Evolutionary conservation across 2,329 filamentous ascomycete genomes (phyloP).

Genomic region (Aureobasidium namibiae): DNA sequence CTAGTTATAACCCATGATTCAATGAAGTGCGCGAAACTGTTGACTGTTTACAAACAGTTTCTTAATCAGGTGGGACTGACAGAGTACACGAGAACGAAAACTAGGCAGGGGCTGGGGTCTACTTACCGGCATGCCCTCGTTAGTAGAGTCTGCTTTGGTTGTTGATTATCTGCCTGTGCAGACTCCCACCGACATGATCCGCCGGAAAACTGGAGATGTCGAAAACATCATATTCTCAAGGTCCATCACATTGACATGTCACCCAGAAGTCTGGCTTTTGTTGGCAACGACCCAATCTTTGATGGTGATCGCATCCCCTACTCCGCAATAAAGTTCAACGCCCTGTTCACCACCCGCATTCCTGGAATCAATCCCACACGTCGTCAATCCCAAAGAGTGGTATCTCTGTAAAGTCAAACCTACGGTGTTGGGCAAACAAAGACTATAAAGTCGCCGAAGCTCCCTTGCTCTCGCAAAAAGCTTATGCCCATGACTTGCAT

Average conservation of each 20-base stretch:
- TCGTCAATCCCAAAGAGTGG: background rate
- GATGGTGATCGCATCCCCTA: background rate
- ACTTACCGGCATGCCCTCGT: background rate
- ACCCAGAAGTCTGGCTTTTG: background rate
- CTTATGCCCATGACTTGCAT: slow-evolving; percentile 5
- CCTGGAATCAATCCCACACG: background rate
- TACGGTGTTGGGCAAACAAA: background rate
- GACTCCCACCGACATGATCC: background rate
- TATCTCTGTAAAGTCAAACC: background rate
- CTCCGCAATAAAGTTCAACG: background rate
- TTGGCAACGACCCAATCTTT: background rate
- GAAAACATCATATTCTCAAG: background rate
- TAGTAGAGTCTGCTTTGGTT: background rate
- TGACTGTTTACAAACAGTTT: background rate
- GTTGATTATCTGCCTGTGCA: background rate
- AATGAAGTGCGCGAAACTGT: background rate
- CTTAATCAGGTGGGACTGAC: background rate
- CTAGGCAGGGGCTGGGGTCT: background rate
- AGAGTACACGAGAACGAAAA: background rate
- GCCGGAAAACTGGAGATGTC: background rate
- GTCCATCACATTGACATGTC: background rate
- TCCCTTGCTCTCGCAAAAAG: background rate
- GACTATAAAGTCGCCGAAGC: background rate
- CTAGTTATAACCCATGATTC: background rate
- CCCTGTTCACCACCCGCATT: slow-evolving; percentile 1